Percentiles rank a stretch among this genome's conserved stretches.
Evolutionary conservation across 148 eudicot genomes (phyloP).

Genomic region (Euryodendron excelsum): DNA sequence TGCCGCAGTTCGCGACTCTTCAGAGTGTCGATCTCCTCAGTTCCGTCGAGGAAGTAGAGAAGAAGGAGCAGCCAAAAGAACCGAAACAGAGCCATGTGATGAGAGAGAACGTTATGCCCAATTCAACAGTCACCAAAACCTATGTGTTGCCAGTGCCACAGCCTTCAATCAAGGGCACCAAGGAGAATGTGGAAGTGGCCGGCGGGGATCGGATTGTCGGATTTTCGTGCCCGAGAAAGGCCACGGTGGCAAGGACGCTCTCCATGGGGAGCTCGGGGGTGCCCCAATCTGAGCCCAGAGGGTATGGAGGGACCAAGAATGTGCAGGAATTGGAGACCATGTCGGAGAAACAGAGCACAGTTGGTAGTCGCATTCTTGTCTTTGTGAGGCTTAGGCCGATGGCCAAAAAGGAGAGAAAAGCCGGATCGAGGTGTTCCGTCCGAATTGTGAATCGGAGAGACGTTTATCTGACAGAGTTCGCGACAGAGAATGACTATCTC

Average conservation of each 20-base stretch:
- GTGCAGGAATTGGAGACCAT: conserved; percentile 41
- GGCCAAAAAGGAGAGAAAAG: conserved; percentile 70
- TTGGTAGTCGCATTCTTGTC: conserved; percentile 57
- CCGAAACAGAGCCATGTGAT: conserved; percentile 20
- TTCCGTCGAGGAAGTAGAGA: too few species aligned
- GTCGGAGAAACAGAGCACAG: conserved; percentile 27
- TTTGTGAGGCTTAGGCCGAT: conserved; percentile 90
- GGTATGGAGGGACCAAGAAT: conserved; percentile 24
- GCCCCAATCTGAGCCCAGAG: conserved; percentile 37
- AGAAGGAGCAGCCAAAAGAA: conserved; percentile 21
- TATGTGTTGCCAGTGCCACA: conserved; percentile 44
- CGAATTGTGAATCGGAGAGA: conserved; percentile 65
- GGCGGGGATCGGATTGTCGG: conserved; percentile 50
- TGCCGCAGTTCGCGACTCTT: too few species aligned
- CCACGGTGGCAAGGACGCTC: conserved; percentile 58
- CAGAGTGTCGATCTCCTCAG: too few species aligned
- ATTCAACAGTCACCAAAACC: conserved; percentile 43
- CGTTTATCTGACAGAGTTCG: conserved; percentile 73
- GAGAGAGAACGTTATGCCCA: conserved; percentile 48
- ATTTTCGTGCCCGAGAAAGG: conserved; percentile 52
- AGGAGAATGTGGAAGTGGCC: conserved; percentile 43
- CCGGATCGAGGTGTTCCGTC: conserved; percentile 63
- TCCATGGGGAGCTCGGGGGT: conserved; percentile 39
- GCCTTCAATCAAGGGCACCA: conserved; percentile 43
- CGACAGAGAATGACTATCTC: conserved; percentile 69